phyloP scores from a whole-genome alignment of 106 monocot genomes.

The Phalaenopsis equestris region DNA sequence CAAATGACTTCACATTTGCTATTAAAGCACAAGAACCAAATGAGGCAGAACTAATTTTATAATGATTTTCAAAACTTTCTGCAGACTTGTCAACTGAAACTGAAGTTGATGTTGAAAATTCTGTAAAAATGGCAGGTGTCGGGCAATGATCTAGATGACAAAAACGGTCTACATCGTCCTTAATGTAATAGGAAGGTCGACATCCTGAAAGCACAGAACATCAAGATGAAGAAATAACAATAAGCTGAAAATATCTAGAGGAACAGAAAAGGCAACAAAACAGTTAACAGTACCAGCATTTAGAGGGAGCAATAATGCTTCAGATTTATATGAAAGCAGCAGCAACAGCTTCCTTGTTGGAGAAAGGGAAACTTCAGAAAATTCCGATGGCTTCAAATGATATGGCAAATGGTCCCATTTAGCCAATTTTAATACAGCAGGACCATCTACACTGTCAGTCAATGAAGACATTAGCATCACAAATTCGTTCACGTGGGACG shows the following conservation, averaged over 20 bases:
- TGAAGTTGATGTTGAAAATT: conserved; percentile 10
- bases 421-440: conserved; percentile 52
- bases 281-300: conserved; percentile 22
- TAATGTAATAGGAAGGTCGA: conserved; percentile 4
- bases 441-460: conserved; percentile 33
- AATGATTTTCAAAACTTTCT: conserved; percentile 6
- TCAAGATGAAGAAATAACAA: neutral
- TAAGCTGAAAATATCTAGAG: neutral
- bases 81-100: conserved; percentile 6
- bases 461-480: conserved; percentile 22
- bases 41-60: conserved; percentile 9
- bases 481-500: conserved; percentile 14
- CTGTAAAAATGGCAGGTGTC: conserved; percentile 5
- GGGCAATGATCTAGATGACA: conserved; percentile 2
- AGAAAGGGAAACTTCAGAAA: conserved; percentile 63
- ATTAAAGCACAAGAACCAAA: conserved; percentile 35
- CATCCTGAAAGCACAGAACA: conserved; percentile 9
- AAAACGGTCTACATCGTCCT: conserved; percentile 11
- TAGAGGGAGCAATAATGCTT: conserved; percentile 60
- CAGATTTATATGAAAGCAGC: conserved; percentile 51
- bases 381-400: conserved; percentile 50
- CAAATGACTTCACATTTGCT: conserved; percentile 56
- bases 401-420: conserved; percentile 41
- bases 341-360: conserved; percentile 58
- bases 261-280: neutral